Conservation (phyloP, 1,284 basidiomycete genomes). For the Marasmius oreades region DNA sequence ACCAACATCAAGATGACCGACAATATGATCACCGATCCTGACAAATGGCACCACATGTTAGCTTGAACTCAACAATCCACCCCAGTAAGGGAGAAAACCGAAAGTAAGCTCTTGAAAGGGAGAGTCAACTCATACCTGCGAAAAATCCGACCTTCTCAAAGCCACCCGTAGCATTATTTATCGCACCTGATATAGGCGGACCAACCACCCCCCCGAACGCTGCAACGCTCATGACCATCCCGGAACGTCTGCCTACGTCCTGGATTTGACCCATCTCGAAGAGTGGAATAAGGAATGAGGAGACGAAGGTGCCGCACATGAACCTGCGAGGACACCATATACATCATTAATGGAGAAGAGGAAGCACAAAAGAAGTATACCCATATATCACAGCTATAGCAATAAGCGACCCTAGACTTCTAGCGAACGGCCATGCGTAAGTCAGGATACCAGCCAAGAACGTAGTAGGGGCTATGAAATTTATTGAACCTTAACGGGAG, state of each 20-base stretch:
- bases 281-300: slow-evolving; percentile 36
- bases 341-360: too few species aligned
- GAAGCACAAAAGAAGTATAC: slow-evolving; percentile 14
- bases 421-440: slow-evolving; percentile 40
- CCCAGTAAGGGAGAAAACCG: too few species aligned
- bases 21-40: slow-evolving; percentile 9
- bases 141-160: slow-evolving; percentile 38
- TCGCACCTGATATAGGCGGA: slow-evolving; percentile 46
- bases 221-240: slow-evolving; percentile 43
- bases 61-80: not conserved
- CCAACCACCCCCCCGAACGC: slow-evolving; percentile 35
- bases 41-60: not conserved
- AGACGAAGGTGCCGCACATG: slow-evolving; percentile 40
- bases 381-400: slow-evolving; percentile 38
- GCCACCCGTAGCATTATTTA: slow-evolving; percentile 30
- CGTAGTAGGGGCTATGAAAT: slow-evolving; percentile 38
- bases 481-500: slow-evolving; percentile 34
- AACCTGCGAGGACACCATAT: slow-evolving; percentile 24
- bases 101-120: too few species aligned
- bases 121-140: slow-evolving; percentile 26
- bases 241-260: slow-evolving; percentile 45
- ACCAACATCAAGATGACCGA: slow-evolving; percentile 7
- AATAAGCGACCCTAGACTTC: slow-evolving; percentile 25
- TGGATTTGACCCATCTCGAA: slow-evolving; percentile 40
- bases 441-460: slow-evolving; percentile 36